These are phyloP conservation scores for Claviceps spartinae DNA, from an alignment of 2,329 filamentous ascomycete species.

Conservation along the genomic window DNA sequence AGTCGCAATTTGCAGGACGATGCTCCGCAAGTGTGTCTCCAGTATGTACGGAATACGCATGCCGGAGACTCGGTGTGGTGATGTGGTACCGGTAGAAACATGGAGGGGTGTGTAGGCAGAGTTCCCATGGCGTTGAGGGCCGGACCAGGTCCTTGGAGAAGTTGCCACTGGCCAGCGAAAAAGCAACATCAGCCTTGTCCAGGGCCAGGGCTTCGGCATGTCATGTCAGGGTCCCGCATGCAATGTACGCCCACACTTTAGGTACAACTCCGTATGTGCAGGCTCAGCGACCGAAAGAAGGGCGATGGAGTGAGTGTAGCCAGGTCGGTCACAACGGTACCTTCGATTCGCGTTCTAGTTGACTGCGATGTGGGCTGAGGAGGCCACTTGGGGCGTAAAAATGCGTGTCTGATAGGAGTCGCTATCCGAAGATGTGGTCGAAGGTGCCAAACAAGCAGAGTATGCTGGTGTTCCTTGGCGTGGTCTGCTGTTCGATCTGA, in stretches of 20 bases:
- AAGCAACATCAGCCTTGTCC: conserved; percentile 1
- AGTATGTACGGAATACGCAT: neutral
- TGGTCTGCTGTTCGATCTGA: neutral
- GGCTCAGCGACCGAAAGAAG: neutral
- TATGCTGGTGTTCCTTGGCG: neutral
- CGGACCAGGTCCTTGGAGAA: neutral
- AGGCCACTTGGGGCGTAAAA: neutral
- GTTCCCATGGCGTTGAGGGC: neutral
- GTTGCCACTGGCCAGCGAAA: neutral
- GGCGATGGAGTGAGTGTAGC: neutral
- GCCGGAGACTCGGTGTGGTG: neutral
- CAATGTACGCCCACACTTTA: neutral
- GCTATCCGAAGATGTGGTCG: neutral
- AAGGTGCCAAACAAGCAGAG: neutral
- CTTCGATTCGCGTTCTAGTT: neutral
- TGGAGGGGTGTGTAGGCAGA: neutral
- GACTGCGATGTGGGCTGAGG: neutral
- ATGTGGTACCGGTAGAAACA: neutral
- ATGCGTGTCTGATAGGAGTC: neutral
- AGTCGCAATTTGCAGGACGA: neutral
- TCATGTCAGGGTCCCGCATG: neutral
- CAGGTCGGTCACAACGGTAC: neutral
- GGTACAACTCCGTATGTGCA: no score
- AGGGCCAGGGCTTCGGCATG: neutral
- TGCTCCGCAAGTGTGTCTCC: neutral